A percentile compares a stretch with the other conserved stretches of the same genome.
Evolutionary conservation across 345 rosid species (phyloP).

Genomic region (Salix caprea): DNA sequence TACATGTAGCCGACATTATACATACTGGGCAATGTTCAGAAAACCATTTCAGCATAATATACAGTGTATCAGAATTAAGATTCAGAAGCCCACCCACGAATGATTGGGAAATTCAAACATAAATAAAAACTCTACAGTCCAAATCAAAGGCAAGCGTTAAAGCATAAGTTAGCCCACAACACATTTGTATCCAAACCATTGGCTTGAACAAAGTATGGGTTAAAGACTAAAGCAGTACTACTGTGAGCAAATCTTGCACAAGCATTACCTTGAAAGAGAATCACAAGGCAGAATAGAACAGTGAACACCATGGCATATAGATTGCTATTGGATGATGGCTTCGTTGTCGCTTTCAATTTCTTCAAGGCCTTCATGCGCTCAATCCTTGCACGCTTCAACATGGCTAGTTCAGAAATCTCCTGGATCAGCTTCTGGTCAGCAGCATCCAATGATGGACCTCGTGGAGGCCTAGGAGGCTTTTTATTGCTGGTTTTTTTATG

Average conservation of each 20-base stretch:
- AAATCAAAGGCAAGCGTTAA: neutral
- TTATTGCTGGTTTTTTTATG: slow-evolving; percentile 50
- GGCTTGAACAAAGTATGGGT: neutral
- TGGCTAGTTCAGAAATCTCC: slow-evolving; percentile 77
- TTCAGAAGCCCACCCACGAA: neutral
- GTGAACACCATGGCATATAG: slow-evolving; percentile 58
- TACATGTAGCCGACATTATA: neutral
- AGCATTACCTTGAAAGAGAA: slow-evolving; percentile 30
- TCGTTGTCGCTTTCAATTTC: slow-evolving; percentile 59
- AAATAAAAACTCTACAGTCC: too few species aligned
- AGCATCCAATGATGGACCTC: slow-evolving; percentile 75
- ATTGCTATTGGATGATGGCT: slow-evolving; percentile 51
- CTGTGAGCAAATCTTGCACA: neutral
- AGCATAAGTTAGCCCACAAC: neutral
- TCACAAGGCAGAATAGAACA: slow-evolving; percentile 51
- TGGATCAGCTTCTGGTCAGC: slow-evolving; percentile 77
- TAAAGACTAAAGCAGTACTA: neutral
- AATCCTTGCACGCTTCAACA: slow-evolving; percentile 76
- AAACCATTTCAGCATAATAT: neutral
- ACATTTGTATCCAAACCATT: neutral
- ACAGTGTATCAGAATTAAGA: neutral
- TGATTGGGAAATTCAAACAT: neutral
- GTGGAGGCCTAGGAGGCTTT: slow-evolving; percentile 93
- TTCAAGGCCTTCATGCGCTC: slow-evolving; percentile 84
- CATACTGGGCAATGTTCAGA: neutral